Percentiles rank a stretch among this genome's conserved stretches.
Evolutionary conservation across 306 rosid genomes (phyloP).

Genomic region (Cicer bijugum): DNA sequence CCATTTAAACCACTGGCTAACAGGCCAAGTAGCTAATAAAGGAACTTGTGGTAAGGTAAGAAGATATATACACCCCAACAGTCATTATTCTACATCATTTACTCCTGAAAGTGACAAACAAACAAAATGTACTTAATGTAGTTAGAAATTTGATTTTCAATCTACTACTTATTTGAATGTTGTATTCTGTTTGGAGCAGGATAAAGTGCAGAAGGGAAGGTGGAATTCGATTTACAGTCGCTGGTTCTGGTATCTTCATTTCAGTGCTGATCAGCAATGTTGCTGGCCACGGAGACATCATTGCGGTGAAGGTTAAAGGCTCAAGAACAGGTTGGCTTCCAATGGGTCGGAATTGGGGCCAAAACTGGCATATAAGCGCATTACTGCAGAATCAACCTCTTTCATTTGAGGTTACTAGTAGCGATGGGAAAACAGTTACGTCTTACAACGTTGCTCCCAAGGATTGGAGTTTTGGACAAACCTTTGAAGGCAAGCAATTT

Average conservation of each 20-base stretch:
- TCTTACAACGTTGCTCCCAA: constrained; percentile 84
- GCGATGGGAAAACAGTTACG: constrained; percentile 70
- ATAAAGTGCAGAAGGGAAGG: constrained; percentile 92
- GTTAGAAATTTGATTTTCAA: constrained; percentile 25
- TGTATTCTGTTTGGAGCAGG: constrained; percentile 54
- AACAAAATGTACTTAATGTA: background rate
- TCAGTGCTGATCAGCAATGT: constrained; percentile 86
- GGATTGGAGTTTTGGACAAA: constrained; percentile 87
- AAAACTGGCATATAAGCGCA: constrained; percentile 89
- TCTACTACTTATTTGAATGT: constrained; percentile 19
- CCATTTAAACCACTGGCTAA: background rate
- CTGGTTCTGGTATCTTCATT: constrained; percentile 75
- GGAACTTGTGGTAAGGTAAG: background rate
- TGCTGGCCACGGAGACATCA: constrained; percentile 84
- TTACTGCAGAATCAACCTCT: constrained; percentile 84
- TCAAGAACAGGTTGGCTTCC: constrained; percentile 97
- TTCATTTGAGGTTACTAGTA: constrained; percentile 77
- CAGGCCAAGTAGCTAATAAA: background rate
- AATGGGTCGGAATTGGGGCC: constrained; percentile 99
- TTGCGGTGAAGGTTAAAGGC: constrained; percentile 79
- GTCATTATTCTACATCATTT: background rate
- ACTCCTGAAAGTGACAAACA: background rate
- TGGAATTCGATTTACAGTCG: constrained; percentile 71
- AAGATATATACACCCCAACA: background rate
- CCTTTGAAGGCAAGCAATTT: constrained; percentile 94